Evolutionary conservation across 2,329 filamentous ascomycete species (phyloP).

Genomic region (Clarireedia monteithiana): DNA sequence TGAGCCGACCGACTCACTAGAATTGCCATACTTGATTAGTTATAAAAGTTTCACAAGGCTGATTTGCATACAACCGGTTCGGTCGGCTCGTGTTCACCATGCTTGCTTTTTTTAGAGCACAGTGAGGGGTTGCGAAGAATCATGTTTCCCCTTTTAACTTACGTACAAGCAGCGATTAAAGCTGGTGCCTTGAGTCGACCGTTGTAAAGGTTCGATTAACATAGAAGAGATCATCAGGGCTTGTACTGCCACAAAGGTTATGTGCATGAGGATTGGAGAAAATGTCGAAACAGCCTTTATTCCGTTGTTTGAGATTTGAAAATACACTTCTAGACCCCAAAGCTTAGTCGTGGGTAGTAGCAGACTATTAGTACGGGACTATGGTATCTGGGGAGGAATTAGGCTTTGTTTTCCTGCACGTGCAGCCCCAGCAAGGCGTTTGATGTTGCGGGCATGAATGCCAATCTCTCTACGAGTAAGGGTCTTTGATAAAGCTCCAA

Average conservation of each 20-base stretch:
- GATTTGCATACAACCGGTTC: constrained; percentile 8
- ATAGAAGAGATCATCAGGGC: too few relatives aligned
- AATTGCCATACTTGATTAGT: constrained; percentile 6
- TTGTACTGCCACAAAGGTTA: neutral
- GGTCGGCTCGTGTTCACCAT: neutral
- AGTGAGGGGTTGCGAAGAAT: neutral
- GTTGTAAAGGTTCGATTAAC: neutral
- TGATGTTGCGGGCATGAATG: too few relatives aligned
- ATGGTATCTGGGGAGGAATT: too few relatives aligned
- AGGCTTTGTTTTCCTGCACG: too few relatives aligned
- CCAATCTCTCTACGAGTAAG: too few relatives aligned
- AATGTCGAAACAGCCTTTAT: too few relatives aligned
- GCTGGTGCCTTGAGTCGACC: constrained; percentile 1
- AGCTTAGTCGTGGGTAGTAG: neutral
- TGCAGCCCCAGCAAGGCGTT: too few relatives aligned
- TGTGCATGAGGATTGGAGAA: neutral
- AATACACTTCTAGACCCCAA: neutral
- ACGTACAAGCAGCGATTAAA: neutral
- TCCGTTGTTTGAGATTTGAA: too few relatives aligned
- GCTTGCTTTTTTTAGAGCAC: neutral
- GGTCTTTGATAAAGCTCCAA: neutral
- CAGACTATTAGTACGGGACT: too few relatives aligned
- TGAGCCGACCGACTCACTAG: neutral
- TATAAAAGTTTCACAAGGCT: constrained; percentile 15
- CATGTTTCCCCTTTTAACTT: neutral